Conservation (phyloP, 352 stramenopile genomes). For the Globisporangium nodosum region DNA sequence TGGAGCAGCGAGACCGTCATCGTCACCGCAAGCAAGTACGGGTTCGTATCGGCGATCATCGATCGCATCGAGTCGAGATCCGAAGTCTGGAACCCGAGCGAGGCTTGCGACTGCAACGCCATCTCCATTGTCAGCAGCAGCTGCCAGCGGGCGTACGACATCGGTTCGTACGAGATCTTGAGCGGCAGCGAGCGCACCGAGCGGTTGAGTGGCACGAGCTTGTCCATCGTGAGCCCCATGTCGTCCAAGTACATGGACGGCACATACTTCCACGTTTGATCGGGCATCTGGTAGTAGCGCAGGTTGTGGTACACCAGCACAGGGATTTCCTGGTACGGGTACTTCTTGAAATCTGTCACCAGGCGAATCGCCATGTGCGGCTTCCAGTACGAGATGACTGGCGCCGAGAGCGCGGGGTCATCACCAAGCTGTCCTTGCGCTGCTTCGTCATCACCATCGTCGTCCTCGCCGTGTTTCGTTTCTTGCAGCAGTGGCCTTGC, state of each 20-base stretch:
- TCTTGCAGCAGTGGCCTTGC: conserved; percentile 8
- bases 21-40: conserved; percentile 92
- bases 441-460: conserved; percentile 3
- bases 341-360: conserved; percentile 69
- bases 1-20: conserved; percentile 95
- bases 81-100: conserved; percentile 49
- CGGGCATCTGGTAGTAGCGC: conserved; percentile 45
- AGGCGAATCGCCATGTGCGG: conserved; percentile 60
- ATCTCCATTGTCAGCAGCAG: conserved; percentile 68
- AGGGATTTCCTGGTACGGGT: conserved; percentile 62
- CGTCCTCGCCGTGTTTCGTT: neutral
- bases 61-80: conserved; percentile 89
- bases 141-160: conserved; percentile 78
- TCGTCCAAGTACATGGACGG: conserved; percentile 78
- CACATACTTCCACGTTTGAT: conserved; percentile 55
- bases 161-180: conserved; percentile 63
- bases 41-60: conserved; percentile 93
- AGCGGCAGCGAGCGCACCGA: conserved; percentile 50
- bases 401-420: conserved; percentile 24
- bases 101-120: conserved; percentile 52
- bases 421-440: neutral
- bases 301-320: conserved; percentile 67
- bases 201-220: conserved; percentile 63
- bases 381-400: conserved; percentile 72
- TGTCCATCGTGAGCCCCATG: conserved; percentile 60